Evolutionary conservation across 768 basidiomycete species (phyloP).

Genomic region (Lactarius deliciosus): DNA sequence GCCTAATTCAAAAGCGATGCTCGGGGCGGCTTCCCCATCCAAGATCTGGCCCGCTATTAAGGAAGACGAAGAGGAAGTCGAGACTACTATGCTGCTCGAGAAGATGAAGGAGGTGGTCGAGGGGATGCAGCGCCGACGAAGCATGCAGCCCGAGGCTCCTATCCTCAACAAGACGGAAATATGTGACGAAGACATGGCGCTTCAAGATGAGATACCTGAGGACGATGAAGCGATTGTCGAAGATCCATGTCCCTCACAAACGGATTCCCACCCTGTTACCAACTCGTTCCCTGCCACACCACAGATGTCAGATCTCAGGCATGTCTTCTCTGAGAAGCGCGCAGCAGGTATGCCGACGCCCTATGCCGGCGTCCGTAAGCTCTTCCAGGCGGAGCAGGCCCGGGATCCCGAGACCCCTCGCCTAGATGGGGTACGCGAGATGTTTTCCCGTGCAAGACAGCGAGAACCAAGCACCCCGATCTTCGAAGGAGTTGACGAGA

Average conservation of each 20-base stretch:
- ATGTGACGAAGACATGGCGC: constrained; percentile 42
- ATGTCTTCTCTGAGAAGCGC: constrained; percentile 34
- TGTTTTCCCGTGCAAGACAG: constrained; percentile 34
- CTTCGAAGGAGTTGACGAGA: constrained; percentile 36
- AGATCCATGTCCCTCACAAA: constrained; percentile 3
- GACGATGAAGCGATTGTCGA: constrained; percentile 22
- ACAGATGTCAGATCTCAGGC: constrained; percentile 36
- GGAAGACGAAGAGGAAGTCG: constrained; percentile 36
- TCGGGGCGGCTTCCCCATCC: constrained; percentile 11
- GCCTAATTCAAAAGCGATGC: constrained; percentile 1
- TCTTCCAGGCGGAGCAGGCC: constrained; percentile 34
- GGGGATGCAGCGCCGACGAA: constrained; percentile 39
- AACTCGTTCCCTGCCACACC: constrained; percentile 33
- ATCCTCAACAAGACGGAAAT: constrained; percentile 39
- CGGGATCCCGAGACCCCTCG: constrained; percentile 35
- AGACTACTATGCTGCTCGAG: constrained; percentile 39
- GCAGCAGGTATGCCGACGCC: constrained; percentile 31
- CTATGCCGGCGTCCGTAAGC: constrained; percentile 36
- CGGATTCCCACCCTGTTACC: constrained; percentile 15
- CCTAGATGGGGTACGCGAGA: constrained; percentile 37
- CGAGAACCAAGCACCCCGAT: constrained; percentile 31
- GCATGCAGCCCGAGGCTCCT: constrained; percentile 32
- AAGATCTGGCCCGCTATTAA: constrained; percentile 27
- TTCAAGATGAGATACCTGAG: constrained; percentile 31
- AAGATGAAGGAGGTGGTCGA: constrained; percentile 41